Evolutionary conservation across 2,329 filamentous ascomycete genomes (phyloP).

Genomic region (Seiridium unicorne): DNA sequence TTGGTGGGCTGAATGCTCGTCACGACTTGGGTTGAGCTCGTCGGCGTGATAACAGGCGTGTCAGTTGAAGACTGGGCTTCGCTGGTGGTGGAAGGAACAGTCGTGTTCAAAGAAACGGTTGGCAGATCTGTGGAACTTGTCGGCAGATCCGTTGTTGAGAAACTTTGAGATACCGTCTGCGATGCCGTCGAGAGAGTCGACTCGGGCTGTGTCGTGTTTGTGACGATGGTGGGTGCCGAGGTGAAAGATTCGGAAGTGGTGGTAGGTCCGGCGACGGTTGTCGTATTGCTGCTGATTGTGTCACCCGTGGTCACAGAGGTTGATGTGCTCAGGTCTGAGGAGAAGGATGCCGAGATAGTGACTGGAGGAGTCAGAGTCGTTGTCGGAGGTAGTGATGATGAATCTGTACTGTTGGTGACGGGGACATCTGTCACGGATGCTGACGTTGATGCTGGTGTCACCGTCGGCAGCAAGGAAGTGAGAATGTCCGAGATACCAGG

Average conservation of each 20-base stretch:
- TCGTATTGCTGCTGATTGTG: neutral
- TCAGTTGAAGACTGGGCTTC: constrained; percentile 3
- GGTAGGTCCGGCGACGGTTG: neutral
- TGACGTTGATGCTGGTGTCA: neutral
- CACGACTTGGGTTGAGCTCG: constrained; percentile 11
- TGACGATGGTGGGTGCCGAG: neutral
- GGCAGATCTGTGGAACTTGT: neutral
- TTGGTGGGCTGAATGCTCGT: constrained; percentile 42
- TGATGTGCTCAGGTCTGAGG: neutral
- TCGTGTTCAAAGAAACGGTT: constrained; percentile 8
- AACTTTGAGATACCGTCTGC: neutral
- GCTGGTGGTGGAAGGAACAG: constrained; percentile 13
- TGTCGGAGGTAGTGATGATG: neutral
- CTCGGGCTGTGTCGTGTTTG: constrained; percentile 1
- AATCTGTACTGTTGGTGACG: neutral
- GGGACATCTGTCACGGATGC: neutral
- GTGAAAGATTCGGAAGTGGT: neutral
- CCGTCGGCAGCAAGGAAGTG: constrained; percentile 1
- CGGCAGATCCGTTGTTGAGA: neutral
- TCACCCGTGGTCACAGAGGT: neutral
- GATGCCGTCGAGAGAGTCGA: neutral
- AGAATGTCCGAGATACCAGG: neutral
- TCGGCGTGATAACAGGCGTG: constrained; percentile 8
- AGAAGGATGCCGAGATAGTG: neutral
- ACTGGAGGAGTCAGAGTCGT: neutral